A percentile compares a stretch with the other conserved stretches of the same genome.
phyloP scores from a whole-genome alignment of 1,284 basidiomycete species.

The Ganoderma meredithae region DNA sequence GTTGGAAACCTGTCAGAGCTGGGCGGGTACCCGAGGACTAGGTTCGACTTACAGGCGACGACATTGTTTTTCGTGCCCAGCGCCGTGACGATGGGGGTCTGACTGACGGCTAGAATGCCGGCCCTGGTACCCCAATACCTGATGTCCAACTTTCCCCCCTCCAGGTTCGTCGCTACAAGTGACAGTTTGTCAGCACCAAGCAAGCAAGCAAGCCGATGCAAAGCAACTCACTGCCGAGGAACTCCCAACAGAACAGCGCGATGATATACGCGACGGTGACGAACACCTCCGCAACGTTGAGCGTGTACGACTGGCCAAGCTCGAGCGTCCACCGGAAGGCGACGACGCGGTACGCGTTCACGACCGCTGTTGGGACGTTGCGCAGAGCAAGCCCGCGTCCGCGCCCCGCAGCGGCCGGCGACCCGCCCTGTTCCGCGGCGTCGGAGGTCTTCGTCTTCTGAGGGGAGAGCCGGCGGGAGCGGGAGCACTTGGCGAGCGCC shows the following conservation, averaged over 20 bases:
- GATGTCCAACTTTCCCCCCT: constrained; percentile 46
- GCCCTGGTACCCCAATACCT: constrained; percentile 57
- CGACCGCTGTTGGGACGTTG: constrained; percentile 46
- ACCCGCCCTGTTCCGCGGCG: constrained; percentile 32
- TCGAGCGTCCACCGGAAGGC: constrained; percentile 58
- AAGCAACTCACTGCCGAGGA: constrained; percentile 57
- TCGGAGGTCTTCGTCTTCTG: background rate
- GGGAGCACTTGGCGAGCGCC: constrained; percentile 34
- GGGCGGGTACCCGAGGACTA: background rate
- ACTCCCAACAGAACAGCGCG: constrained; percentile 55
- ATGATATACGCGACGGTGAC: constrained; percentile 54
- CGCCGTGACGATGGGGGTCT: constrained; percentile 67
- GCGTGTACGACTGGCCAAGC: constrained; percentile 49
- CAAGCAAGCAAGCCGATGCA: no score
- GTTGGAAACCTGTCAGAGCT: constrained; percentile 11
- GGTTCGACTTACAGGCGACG: constrained; percentile 55
- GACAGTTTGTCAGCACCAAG: no score
- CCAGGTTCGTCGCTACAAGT: constrained; percentile 46
- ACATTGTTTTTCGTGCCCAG: constrained; percentile 73
- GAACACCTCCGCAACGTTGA: constrained; percentile 57
- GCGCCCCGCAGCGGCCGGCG: background rate
- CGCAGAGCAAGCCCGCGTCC: constrained; percentile 35
- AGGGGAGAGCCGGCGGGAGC: constrained; percentile 16
- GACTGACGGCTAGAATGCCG: constrained; percentile 57
- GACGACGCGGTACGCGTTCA: constrained; percentile 55